Evolutionary conservation across 768 basidiomycete genomes (phyloP).

Genomic region (Russula griseocarnosa): DNA sequence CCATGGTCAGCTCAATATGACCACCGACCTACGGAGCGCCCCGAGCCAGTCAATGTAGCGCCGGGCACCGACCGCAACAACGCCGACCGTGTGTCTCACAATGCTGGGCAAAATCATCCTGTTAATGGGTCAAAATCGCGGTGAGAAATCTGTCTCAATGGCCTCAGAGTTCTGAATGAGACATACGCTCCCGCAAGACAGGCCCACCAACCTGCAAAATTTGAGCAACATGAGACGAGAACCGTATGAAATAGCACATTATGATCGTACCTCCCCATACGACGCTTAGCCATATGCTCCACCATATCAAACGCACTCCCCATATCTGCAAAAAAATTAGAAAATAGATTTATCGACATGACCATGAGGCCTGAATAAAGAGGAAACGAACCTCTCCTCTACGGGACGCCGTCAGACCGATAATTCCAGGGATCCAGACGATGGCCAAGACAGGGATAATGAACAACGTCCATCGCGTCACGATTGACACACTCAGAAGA

Average conservation of each 20-base stretch:
- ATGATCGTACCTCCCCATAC: constrained; percentile 59
- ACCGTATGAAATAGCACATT: background rate
- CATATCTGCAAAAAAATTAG: constrained; percentile 44
- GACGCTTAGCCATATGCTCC: constrained; percentile 82
- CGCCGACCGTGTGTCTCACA: constrained; percentile 61
- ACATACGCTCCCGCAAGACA: constrained; percentile 61
- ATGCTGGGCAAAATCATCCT: constrained; percentile 46
- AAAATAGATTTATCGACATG: constrained; percentile 5
- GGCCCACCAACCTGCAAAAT: constrained; percentile 67
- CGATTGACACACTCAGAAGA: constrained; percentile 68
- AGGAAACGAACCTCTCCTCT: constrained; percentile 46
- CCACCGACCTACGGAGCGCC: constrained; percentile 55
- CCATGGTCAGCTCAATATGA: background rate
- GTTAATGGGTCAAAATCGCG: background rate
- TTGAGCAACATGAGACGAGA: constrained; percentile 2
- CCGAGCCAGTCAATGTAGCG: constrained; percentile 78
- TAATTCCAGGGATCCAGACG: constrained; percentile 72
- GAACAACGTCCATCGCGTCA: constrained; percentile 76
- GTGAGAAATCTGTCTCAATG: background rate
- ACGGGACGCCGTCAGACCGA: constrained; percentile 52
- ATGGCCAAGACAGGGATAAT: constrained; percentile 68
- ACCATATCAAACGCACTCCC: constrained; percentile 62
- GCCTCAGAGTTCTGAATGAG: constrained; percentile 3
- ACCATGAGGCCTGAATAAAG: constrained; percentile 6
- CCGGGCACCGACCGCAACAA: constrained; percentile 64